Evolutionary conservation across 108 stramenopile genomes (phyloP), one percentile per base, ranked within the genome.

Genomic region (Pseudonitzschia multiseries): DNA sequence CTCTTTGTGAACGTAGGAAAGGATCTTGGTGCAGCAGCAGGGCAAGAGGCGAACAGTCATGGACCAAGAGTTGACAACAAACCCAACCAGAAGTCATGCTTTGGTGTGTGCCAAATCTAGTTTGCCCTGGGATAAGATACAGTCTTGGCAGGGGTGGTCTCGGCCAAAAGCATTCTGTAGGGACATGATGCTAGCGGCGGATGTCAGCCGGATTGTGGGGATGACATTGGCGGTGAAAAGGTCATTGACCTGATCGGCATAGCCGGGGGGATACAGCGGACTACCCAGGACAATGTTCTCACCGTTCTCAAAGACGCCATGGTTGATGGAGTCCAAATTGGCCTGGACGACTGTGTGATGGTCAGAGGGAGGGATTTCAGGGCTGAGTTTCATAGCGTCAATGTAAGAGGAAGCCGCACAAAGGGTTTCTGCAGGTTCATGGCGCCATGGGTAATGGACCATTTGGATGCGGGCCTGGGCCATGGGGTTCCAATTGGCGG

Each of bases 141-240:
- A 18, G 20, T 36, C 46, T 21, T 61, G 31, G 33, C 33, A 42
- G 20, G 71, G 41, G 24, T 61, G 44, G n/a, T n/a, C n/a, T n/a
- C n/a, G n/a, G n/a, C n/a, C n/a, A n/a, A n/a, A n/a, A n/a, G n/a
- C n/a, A n/a, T n/a, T 44, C 29, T 29, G 15, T 26, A 71, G 41
- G 8, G 71, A n/a, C n/a, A 70, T 10, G 28, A 70, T 54, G 48
- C 69, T 70, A 17, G 69, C 51, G 24, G 69, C 50, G 12, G 50
- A 21, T 20, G 71, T 71, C 17, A 26, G 71, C 9, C 20, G 5
- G 46, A 71, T 41, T 24, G 26, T 41, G 17, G 14, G n/a, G n/a
- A n/a, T n/a, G n/a, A n/a, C n/a, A n/a, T n/a, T n/a, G n/a, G n/a
- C n/a, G n/a, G n/a, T n/a, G n/a, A n/a, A n/a, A n/a, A n/a, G n/a